phyloP scores from a whole-genome alignment of 495 filamentous ascomycete species.

The Neurospora sp. region DNA sequence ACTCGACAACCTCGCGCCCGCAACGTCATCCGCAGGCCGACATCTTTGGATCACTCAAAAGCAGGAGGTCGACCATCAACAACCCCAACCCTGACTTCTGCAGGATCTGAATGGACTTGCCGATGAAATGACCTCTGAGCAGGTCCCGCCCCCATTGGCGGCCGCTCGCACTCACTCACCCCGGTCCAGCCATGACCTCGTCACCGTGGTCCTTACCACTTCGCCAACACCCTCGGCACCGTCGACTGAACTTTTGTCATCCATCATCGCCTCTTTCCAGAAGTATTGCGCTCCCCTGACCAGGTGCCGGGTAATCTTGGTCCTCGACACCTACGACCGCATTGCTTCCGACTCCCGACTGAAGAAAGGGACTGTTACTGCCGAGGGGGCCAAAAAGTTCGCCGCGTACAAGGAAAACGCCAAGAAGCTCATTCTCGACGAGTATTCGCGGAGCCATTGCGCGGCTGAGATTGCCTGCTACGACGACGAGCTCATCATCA shows the following conservation, averaged over 20 bases:
- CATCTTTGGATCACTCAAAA: not conserved
- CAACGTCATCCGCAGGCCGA: not conserved
- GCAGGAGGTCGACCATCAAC: not conserved
- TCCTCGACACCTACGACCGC: slow-evolving; percentile 37
- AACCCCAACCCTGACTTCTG: not conserved
- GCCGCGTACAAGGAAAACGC: slow-evolving; percentile 32
- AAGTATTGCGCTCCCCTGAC: slow-evolving; percentile 23
- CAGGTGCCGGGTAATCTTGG: slow-evolving; percentile 29
- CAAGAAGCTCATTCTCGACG: slow-evolving; percentile 25
- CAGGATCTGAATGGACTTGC: not conserved
- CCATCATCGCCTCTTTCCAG: slow-evolving; percentile 30
- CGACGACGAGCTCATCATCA: slow-evolving; percentile 2
- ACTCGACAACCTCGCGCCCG: not conserved
- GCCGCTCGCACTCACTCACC: not conserved
- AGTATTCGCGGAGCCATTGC: slow-evolving; percentile 10
- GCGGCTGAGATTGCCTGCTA: not conserved
- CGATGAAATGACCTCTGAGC: slow-evolving; percentile 6
- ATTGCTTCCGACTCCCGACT: slow-evolving; percentile 26
- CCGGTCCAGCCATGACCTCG: slow-evolving; percentile 7
- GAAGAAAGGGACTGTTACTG: slow-evolving; percentile 36
- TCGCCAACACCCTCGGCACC: slow-evolving; percentile 40
- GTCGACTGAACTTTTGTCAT: slow-evolving; percentile 31
- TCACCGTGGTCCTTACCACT: slow-evolving; percentile 39
- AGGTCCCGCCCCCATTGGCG: not conserved
- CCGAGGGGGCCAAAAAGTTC: slow-evolving; percentile 25